Base-by-base conservation (phyloP, 805 yeast genomes). In the Candida corydali region DNA sequence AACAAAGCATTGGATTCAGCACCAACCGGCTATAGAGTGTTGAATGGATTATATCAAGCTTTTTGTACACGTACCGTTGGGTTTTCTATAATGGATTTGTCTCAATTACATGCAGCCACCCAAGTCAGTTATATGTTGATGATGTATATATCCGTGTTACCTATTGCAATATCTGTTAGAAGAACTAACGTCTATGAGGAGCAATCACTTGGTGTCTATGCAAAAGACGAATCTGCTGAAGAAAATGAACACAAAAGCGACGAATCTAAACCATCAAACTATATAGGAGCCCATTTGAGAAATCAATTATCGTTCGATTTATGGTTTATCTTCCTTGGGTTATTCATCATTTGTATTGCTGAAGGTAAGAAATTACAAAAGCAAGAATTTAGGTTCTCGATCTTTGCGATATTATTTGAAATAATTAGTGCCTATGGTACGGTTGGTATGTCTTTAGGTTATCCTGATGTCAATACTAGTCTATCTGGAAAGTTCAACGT, bases 61-160 rank as follows among this genome's bases (percentile, higher is more conserved):
- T 76, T 91, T 32, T 76, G 91, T 35, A 87, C 97, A 0, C 78
- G 99, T 66, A 93, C 98, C 1, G 96, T 96, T 0, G 99, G 99
- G 0, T 82, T 93, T 47, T 48, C 84, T 0, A 82, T 84, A 26
- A 76, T 89, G 17, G 78, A 82, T 54, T 60, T 93, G 26, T 64
- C 86, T 2, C 55, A 58, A 28, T 66, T 93, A 30, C 93, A 88
- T 51, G 93, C 97, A 0, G 93, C 96, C 0, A 86, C 91, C 34
- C 96, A 88, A 57, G 95, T 93, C 19, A 80, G 93, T 49, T 93
- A 93, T 57, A 74, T 87, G 80, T 74, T 93, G 42, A 91, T 93
- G 98, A 93, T 93, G 98, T 93, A 93, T 63, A 88, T 93, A 18
- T 91, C 98, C 11, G 97, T 91, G 29, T 70, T 89, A 54, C 99